Evolutionary conservation across 495 filamentous ascomycete species (phyloP), one percentile per base, ranked within the genome.

Genomic region (Aspergillus homomorphus): DNA sequence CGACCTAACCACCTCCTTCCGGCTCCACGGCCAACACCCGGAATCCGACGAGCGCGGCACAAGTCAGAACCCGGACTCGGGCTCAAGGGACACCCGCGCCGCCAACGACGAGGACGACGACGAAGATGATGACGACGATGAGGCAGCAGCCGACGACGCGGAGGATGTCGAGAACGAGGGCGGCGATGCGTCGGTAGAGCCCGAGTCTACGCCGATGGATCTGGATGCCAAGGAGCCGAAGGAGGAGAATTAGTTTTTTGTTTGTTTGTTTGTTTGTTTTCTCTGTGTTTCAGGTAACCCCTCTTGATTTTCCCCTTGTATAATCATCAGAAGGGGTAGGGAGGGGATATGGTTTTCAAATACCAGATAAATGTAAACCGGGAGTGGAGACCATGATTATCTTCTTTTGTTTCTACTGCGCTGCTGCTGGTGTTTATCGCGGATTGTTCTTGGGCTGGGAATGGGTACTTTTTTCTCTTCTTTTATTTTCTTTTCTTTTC

Each of bases 1-100:
- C 46, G 72, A 76, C 24, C 65, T 76, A 46, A 75, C 69, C 14
- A 73, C 75, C 19, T 68, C 74, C 7, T 78, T 78, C 69, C 73
- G 76, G 9, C 64, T 77, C 38, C 72, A 73, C 1, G 68, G 66
- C 28, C 26, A 60, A 8, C 64, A 51, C 21, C 48, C 48, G 16
- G 48, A 51, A n/a, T 51, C 53, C 1, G 67, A 59, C 51, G 62
- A 64, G n/a, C 63, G 59, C 50, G 66, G 60, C 6, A 38, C 33
- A 30, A 62, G 67, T 16, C 67, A 71, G 23, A 54, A 59, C 24
- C 66, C 62, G 16, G 66, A 70, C 20, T 62, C 43, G 16, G 57
- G 60, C 16, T 53, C 60, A 15, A 56, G 62, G 21, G n/a, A n/a
- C n/a, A 61, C 65, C 28, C 60, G 51, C 5, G 33, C 33, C 12